These are phyloP conservation scores for Trichoderma aggressivum DNA, from an alignment of 2,329 filamentous ascomycete species.

Conservation along the genomic window DNA sequence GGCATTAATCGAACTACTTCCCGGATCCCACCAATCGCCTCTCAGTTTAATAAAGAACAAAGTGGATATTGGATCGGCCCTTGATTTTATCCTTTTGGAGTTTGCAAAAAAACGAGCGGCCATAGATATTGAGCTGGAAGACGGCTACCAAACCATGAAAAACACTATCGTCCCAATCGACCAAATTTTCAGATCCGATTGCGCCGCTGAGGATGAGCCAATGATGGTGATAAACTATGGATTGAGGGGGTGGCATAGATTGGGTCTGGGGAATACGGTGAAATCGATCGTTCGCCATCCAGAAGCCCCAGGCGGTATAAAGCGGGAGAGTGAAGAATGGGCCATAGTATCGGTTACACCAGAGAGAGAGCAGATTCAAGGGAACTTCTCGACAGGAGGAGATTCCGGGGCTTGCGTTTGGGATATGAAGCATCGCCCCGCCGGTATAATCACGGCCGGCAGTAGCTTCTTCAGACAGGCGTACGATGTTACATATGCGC, in stretches of 20 bases:
- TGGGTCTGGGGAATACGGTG: neutral
- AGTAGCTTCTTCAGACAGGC: neutral
- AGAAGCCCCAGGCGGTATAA: neutral
- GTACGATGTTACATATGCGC: slow-evolving; percentile 7
- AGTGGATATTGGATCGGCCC: neutral
- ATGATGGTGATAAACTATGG: neutral
- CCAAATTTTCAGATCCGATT: neutral
- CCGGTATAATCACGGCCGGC: neutral
- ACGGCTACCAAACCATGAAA: neutral
- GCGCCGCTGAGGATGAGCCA: neutral
- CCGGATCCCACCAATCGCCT: neutral
- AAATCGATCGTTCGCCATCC: neutral
- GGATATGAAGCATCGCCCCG: slow-evolving; percentile 4
- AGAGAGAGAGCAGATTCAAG: neutral
- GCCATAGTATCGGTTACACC: neutral
- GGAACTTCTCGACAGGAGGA: neutral
- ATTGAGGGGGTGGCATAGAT: neutral
- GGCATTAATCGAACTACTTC: neutral
- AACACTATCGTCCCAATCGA: neutral
- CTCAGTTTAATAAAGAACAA: neutral
- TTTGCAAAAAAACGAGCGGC: neutral
- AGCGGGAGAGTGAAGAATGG: slow-evolving; percentile 1
- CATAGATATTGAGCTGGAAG: neutral
- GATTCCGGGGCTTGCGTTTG: slow-evolving; percentile 10
- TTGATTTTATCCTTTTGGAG: neutral